Evolutionary conservation across 163 green algal genomes (phyloP).

Genomic region (Chloroidium sp.): DNA sequence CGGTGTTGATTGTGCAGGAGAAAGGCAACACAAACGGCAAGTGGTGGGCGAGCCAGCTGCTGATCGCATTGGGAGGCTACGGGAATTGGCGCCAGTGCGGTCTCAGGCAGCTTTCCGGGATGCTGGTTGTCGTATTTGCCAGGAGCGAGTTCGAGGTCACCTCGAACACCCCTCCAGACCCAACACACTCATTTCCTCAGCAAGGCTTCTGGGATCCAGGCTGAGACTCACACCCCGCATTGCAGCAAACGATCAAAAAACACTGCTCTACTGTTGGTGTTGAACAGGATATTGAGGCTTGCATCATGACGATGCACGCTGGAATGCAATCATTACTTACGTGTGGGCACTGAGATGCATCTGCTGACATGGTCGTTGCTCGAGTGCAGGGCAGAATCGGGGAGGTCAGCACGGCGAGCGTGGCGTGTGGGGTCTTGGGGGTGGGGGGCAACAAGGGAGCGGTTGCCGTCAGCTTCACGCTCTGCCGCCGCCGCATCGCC

Average conservation of each 20-base stretch:
- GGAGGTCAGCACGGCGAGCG: conserved; percentile 64
- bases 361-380: too few relatives aligned
- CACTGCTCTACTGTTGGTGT: too few relatives aligned
- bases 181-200: too few relatives aligned
- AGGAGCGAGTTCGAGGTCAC: conserved; percentile 8
- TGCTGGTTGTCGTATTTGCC: conserved; percentile 72
- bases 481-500: conserved; percentile 63
- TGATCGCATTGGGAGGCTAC: conserved; percentile 27
- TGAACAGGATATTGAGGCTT: too few relatives aligned
- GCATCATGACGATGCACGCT: too few relatives aligned
- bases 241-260: too few relatives aligned
- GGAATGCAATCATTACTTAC: too few relatives aligned
- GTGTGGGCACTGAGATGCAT: too few relatives aligned
- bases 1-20: conserved; percentile 38
- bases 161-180: too few relatives aligned
- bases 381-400: conserved; percentile 41
- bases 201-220: too few relatives aligned
- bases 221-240: too few relatives aligned
- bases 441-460: conserved; percentile 93
- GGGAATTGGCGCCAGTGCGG: conserved; percentile 40
- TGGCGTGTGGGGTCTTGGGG: conserved; percentile 82
- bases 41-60: conserved; percentile 43
- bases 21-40: conserved; percentile 65
- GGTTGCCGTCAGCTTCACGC: conserved; percentile 68
- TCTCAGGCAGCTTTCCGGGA: conserved; percentile 74